Evolutionary conservation across 208 protist species (phyloP), one percentile per base, ranked within the genome.

Genomic region (Trypanosoma cruzi): DNA sequence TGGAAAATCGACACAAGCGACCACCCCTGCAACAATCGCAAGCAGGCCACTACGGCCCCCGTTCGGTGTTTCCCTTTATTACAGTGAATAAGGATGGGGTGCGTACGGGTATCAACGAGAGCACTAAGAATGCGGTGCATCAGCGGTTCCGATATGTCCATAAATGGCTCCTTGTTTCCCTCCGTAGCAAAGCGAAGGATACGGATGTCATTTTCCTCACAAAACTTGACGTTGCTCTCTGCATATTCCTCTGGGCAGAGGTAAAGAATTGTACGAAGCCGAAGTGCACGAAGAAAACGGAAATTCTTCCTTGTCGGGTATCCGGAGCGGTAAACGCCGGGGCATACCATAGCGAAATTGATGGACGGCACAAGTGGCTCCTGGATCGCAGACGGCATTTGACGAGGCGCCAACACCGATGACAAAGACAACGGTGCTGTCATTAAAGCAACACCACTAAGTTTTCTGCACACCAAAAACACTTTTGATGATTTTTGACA

Each of bases 281-380:
- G 83, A 24, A 99, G 69, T 24, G 93, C 96, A 40, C 97, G 90
- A 0, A 99, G 80, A 66, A 99, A 99, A 22, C 85, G 85, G 67
- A 97, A 98, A 80, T 99, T 99, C 68, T 98, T 98, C 70, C 94
- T 93, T 34, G 96, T 98, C 18, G 98, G 97, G 74, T 99, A 99
- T 22, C 97, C 97, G 48, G 87, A 90, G 28, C 98, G 84, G 78
- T 99, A 99, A 0, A 99, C 94, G 34, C 98, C 98, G 14, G 90
- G 92, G 57, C 90, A 93, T 2, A 99, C 96, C 96, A 99, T 98
- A 10, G 96, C 85, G 77, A 99, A 98, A 80, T 99, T 99, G 53
- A 96, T 88, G 34, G 86, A 69, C 6, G 90, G 90, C 36, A 96
- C 88, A 24, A 96, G 79, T n/a, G 73, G 76, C 75, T 95, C 85